Evolutionary conservation across 345 rosid species (phyloP).

Genomic region (Populus pruinosa): DNA sequence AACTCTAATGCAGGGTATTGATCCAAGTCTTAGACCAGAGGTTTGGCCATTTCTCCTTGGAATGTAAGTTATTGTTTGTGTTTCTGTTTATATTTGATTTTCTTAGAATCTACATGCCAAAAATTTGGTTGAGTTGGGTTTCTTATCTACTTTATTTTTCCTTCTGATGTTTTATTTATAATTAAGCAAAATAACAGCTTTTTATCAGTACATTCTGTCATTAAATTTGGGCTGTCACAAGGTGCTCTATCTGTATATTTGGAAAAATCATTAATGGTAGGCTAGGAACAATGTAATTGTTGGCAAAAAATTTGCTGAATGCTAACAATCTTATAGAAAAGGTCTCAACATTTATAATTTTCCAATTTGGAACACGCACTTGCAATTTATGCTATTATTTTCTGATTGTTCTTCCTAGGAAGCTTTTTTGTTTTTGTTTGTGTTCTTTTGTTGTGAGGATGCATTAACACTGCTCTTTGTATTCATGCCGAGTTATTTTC

Average conservation of each 20-base stretch:
- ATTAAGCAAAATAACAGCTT: neutral
- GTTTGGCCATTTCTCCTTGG: slow-evolving; percentile 99
- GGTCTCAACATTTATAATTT: neutral
- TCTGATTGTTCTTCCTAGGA: neutral
- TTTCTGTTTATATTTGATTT: neutral
- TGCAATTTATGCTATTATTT: neutral
- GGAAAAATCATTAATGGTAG: neutral
- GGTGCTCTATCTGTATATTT: neutral
- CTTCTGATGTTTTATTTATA: neutral
- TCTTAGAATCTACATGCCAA: neutral
- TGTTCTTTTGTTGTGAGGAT: neutral
- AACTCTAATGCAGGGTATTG: slow-evolving; percentile 60
- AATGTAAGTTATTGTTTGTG: slow-evolving; percentile 54
- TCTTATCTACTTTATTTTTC: neutral
- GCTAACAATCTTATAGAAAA: neutral
- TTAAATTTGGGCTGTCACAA: neutral
- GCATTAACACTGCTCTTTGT: neutral
- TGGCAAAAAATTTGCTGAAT: neutral
- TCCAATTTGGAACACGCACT: neutral
- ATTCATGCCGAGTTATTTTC: slow-evolving; percentile 3
- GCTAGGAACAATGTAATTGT: neutral
- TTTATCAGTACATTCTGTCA: neutral
- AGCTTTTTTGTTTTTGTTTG: neutral
- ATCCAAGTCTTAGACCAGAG: slow-evolving; percentile 82
- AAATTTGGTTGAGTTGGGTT: neutral